These are phyloP conservation scores for Zasmidium angulare DNA, from an alignment of 2,329 filamentous ascomycete species.

Conservation along the genomic window DNA sequence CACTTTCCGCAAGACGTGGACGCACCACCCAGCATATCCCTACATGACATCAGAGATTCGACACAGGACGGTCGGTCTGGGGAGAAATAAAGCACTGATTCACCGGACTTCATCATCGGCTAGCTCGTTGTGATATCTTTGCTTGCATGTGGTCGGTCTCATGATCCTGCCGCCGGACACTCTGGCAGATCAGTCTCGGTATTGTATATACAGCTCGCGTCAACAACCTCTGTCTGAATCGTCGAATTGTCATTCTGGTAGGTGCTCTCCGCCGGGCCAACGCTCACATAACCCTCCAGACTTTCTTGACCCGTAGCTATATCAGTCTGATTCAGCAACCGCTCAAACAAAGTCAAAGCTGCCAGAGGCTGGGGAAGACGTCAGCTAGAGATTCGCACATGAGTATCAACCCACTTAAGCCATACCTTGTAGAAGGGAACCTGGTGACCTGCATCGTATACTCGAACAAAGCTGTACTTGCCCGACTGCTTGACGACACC, in stretches of 20 bases:
- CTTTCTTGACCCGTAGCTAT: slow-evolving; percentile 52
- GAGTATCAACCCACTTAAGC: too few species aligned
- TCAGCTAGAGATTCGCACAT: too few species aligned
- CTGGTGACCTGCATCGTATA: slow-evolving; percentile 52
- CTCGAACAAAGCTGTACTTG: slow-evolving; percentile 51
- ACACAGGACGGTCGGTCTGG: too few species aligned
- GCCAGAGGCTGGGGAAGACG: slow-evolving; percentile 30
- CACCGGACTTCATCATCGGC: not conserved
- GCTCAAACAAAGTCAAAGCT: slow-evolving; percentile 51
- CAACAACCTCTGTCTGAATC: slow-evolving; percentile 8
- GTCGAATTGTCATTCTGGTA: slow-evolving; percentile 18
- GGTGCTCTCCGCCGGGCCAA: slow-evolving; percentile 24
- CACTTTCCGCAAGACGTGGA: not conserved
- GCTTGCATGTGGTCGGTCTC: too few species aligned
- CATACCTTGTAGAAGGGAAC: slow-evolving; percentile 54
- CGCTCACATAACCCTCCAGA: slow-evolving; percentile 16
- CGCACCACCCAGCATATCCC: too few species aligned
- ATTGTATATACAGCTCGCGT: slow-evolving; percentile 12
- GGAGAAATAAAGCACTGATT: not conserved
- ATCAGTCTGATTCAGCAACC: slow-evolving; percentile 49
- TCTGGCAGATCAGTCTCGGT: slow-evolving; percentile 7
- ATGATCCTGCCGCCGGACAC: too few species aligned
- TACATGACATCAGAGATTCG: too few species aligned
- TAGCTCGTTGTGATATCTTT: too few species aligned
- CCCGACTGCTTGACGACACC: slow-evolving; percentile 55